Evolutionary conservation across 495 filamentous ascomycete species (phyloP).

Genomic region (Neurospora tetrasperma): DNA sequence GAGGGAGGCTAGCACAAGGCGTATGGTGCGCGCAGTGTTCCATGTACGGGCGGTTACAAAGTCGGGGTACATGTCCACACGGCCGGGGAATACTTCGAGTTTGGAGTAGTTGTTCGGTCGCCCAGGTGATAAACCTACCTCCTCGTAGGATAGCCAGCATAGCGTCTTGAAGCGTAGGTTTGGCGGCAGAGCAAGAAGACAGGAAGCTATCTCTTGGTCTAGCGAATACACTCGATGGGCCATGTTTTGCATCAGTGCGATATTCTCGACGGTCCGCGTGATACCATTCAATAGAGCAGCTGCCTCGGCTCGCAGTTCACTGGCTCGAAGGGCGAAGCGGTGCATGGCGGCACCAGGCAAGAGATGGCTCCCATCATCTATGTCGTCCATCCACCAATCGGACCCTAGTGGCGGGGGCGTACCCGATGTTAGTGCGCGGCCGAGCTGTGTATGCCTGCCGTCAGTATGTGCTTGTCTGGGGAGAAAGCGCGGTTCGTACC

Average conservation of each 20-base stretch:
- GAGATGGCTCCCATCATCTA: constrained; percentile 20
- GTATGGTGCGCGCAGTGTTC: constrained; percentile 32
- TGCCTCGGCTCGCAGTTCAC: constrained; percentile 33
- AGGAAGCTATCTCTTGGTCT: constrained; percentile 33
- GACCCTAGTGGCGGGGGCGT: constrained; percentile 28
- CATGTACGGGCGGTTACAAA: constrained; percentile 35
- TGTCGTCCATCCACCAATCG: constrained; percentile 41
- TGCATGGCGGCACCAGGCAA: constrained; percentile 25
- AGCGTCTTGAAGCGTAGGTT: constrained; percentile 30
- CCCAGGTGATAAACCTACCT: constrained; percentile 13
- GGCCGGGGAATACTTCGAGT: constrained; percentile 40
- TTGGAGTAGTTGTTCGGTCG: constrained; percentile 21
- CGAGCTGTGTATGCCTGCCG: constrained; percentile 16
- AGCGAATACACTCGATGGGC: constrained; percentile 25
- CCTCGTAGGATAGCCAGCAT: constrained; percentile 36
- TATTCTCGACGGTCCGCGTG: constrained; percentile 22
- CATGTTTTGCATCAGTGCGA: constrained; percentile 26
- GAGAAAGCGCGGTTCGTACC: constrained; percentile 19
- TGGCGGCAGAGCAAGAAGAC: constrained; percentile 29
- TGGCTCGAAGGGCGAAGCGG: constrained; percentile 30
- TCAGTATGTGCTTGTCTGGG: background rate
- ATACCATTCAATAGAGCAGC: constrained; percentile 23
- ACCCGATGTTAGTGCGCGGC: constrained; percentile 32
- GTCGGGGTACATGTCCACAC: constrained; percentile 42
- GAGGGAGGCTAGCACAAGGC: constrained; percentile 34